These are phyloP conservation scores for Zalerion maritima DNA, from an alignment of 495 filamentous ascomycete species.

Conservation along the genomic window DNA sequence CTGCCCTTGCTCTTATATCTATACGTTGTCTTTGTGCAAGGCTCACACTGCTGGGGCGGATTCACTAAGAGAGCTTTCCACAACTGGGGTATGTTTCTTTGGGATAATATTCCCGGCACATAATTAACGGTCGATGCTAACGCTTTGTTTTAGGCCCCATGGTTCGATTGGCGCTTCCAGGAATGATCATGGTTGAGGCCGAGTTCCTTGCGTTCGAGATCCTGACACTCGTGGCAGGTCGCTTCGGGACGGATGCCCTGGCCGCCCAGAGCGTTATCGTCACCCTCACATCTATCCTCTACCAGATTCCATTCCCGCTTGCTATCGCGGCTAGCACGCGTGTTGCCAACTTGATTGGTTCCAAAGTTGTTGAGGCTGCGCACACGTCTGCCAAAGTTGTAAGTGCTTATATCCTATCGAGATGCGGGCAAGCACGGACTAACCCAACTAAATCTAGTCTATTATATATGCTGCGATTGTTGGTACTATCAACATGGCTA, in stretches of 20 bases:
- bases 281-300: conserved; percentile 39
- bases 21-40: conserved; percentile 62
- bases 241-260: conserved; percentile 53
- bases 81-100: conserved; percentile 49
- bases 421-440: no score
- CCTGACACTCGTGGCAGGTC: conserved; percentile 55
- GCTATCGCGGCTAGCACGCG: conserved; percentile 49
- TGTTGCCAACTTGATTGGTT: conserved; percentile 52
- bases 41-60: conserved; percentile 77
- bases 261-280: conserved; percentile 47
- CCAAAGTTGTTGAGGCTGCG: conserved; percentile 53
- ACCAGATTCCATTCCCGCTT: conserved; percentile 47
- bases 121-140: conserved; percentile 1
- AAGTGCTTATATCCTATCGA: conserved; percentile 10
- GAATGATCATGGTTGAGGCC: conserved; percentile 83
- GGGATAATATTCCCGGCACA: conserved; percentile 1
- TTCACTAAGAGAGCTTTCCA: conserved; percentile 51
- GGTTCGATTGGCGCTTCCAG: conserved; percentile 71
- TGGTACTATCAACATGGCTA: conserved; percentile 58
- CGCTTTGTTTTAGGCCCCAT: conserved; percentile 37
- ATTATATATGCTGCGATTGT: no score
- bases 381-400: conserved; percentile 55
- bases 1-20: conserved; percentile 59
- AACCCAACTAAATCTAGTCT: no score
- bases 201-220: conserved; percentile 81